Percentiles rank a stretch among this genome's conserved stretches.
These are phyloP conservation scores for Ustilago trichophora DNA, from an alignment of 1,284 basidiomycete genomes.

Conservation along the genomic window DNA sequence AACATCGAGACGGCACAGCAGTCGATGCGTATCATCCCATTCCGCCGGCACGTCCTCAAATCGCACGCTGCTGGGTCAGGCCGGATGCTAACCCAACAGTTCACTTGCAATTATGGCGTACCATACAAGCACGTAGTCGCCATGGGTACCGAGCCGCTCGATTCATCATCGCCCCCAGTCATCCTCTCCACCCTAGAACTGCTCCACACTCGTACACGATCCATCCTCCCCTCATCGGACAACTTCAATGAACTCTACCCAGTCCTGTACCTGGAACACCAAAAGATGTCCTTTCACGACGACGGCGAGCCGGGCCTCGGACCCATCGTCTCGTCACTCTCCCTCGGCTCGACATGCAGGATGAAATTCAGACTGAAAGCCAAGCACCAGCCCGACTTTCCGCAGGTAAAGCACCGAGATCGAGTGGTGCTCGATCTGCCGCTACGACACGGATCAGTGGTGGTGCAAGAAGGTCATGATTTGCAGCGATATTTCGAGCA, in stretches of 20 bases:
- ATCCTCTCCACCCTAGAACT: slow-evolving; percentile 20
- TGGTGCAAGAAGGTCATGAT: slow-evolving; percentile 36
- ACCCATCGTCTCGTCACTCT: slow-evolving; percentile 43
- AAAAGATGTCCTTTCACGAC: slow-evolving; percentile 53
- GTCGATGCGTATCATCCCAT: slow-evolving; percentile 20
- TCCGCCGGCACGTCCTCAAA: slow-evolving; percentile 38
- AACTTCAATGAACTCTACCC: slow-evolving; percentile 56
- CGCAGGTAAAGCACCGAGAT: background rate
- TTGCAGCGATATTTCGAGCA: slow-evolving; percentile 38
- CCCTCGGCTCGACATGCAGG: slow-evolving; percentile 34
- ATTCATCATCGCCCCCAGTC: slow-evolving; percentile 3
- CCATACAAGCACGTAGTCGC: slow-evolving; percentile 48
- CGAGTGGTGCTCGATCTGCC: slow-evolving; percentile 22
- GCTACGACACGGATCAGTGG: slow-evolving; percentile 30
- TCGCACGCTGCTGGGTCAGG: slow-evolving; percentile 9
- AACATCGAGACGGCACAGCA: too few relatives aligned
- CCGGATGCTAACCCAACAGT: slow-evolving; percentile 48
- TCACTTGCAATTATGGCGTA: slow-evolving; percentile 52
- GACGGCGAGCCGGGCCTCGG: slow-evolving; percentile 54
- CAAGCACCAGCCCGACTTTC: slow-evolving; percentile 1
- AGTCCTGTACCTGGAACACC: slow-evolving; percentile 40
- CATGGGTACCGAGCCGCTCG: slow-evolving; percentile 36
- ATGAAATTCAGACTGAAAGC: slow-evolving; percentile 51
- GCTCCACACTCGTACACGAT: slow-evolving; percentile 10
- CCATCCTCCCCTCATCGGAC: background rate